Evolutionary conservation across 1,284 basidiomycete genomes (phyloP), one percentile per base, ranked within the genome.

Genomic region (Taiwanofungus camphoratus): DNA sequence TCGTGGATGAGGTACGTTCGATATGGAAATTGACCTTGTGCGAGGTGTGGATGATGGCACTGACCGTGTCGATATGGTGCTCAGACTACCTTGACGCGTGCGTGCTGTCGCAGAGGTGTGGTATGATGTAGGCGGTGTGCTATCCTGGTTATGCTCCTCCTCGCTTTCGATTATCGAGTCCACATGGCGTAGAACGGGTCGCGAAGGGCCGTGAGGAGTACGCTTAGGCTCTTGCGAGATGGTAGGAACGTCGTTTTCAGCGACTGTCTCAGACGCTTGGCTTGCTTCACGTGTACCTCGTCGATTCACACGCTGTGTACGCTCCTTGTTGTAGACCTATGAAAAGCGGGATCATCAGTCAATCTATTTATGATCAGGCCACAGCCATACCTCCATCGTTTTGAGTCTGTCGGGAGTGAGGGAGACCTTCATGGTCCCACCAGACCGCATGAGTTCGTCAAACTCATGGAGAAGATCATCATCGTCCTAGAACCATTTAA

Each of bases 341-440:
- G n/a, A n/a, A n/a, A n/a, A n/a, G n/a, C n/a, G n/a, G n/a, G n/a
- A n/a, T n/a, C n/a, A n/a, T n/a, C n/a, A n/a, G n/a, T n/a, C n/a
- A n/a, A n/a, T n/a, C n/a, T 45, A 47, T 42, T 29, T 18, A 18
- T 27, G 37, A 8, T 15, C n/a, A n/a, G 19, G 21, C 31, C 9
- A 19, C 31, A 58, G n/a, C n/a, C 66, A 62, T 65, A 92, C 92
- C 73, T 94, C 91, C 76, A 93, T 92, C 30, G 82, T 88, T 63
- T 82, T 87, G 44, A 96, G 70, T 41, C 92, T 75, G 67, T 94
- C 87, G 44, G 94, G 94, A 21, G 94, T 98, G 48, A 97, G 73
- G 37, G 92, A 95, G 55, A 98, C 85, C 63, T 93, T 95, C 84
- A 94, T 88, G 7, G 92, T 95, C 42, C 85, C 73, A 43, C 84